These are phyloP conservation scores for Hydrangea macrophylla DNA, from an alignment of 148 eudicot genomes.

Conservation along the genomic window DNA sequence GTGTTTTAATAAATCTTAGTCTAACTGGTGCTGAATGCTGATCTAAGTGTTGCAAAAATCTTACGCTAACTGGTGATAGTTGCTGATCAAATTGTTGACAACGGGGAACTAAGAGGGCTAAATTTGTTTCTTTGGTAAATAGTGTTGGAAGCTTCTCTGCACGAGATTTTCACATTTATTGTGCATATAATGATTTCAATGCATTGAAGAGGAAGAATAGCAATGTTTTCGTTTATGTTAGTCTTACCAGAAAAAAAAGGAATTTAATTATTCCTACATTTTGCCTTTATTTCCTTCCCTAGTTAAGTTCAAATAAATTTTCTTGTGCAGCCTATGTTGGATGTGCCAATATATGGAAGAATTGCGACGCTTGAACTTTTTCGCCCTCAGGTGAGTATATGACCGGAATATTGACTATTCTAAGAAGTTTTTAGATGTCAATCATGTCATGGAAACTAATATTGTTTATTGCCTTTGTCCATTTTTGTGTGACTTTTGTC, in stretches of 20 bases:
- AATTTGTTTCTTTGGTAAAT: background rate
- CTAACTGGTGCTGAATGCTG: no score
- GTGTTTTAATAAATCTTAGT: no score
- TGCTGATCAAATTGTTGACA: no score
- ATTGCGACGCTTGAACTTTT: slow-evolving; percentile 93
- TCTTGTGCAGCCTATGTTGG: slow-evolving; percentile 79
- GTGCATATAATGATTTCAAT: background rate
- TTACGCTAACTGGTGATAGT: no score
- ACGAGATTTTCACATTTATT: no score
- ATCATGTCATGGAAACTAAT: no score
- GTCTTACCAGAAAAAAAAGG: background rate
- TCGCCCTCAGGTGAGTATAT: slow-evolving; percentile 86
- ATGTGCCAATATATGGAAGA: slow-evolving; percentile 97
- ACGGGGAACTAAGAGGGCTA: no score
- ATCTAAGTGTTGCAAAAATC: no score
- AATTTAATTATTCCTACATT: background rate
- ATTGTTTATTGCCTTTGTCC: background rate
- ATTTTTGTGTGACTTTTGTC: slow-evolving; percentile 22
- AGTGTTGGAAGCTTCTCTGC: background rate
- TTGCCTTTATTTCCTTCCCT: background rate
- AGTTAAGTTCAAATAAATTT: background rate
- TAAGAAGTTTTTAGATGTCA: background rate
- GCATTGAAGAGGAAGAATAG: background rate
- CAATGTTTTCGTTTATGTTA: background rate
- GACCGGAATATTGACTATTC: background rate